Evolutionary conservation across 192 early-diverging fungal species (phyloP).

Genomic region (Geranomyces variabilis): DNA sequence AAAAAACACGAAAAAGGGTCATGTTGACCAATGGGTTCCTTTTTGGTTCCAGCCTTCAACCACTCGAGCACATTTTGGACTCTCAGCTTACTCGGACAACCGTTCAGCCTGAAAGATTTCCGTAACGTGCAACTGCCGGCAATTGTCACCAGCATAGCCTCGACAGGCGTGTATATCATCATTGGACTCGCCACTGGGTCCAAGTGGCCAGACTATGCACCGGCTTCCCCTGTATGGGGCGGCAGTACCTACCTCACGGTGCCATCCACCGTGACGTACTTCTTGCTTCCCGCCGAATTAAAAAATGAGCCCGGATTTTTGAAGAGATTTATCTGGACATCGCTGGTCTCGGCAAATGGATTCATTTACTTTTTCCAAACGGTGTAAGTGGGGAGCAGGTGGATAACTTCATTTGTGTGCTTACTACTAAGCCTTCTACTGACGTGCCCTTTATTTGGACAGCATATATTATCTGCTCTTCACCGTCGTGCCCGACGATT

Average conservation of each 20-base stretch:
- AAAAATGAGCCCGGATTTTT: slow-evolving; percentile 1
- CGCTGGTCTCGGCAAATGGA: not conserved
- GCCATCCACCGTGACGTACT: slow-evolving; percentile 1
- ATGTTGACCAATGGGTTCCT: not conserved
- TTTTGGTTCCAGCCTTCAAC: not conserved
- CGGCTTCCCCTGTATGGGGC: slow-evolving; percentile 3
- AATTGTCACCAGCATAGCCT: not conserved
- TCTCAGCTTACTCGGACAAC: not conserved
- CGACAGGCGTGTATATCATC: not conserved
- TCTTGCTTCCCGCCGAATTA: slow-evolving; percentile 1
- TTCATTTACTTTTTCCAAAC: slow-evolving; percentile 3
- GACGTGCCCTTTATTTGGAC: too few species aligned
- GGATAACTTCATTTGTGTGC: too few species aligned
- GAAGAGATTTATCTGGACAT: slow-evolving; percentile 3
- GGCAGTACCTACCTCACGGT: not conserved
- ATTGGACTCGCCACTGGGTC: not conserved
- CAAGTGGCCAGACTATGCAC: not conserved
- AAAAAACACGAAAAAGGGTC: too few species aligned
- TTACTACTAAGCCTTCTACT: not conserved
- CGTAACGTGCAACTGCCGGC: not conserved
- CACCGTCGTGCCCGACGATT: not conserved
- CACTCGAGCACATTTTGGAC: not conserved
- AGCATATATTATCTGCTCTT: slow-evolving; percentile 10
- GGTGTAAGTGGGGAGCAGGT: slow-evolving; percentile 4
- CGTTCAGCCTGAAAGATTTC: not conserved